Percentiles rank a stretch among this genome's conserved stretches.
These are phyloP conservation scores for Chondrus crispus DNA, from an alignment of 23 red algal species.

Conservation along the genomic window DNA sequence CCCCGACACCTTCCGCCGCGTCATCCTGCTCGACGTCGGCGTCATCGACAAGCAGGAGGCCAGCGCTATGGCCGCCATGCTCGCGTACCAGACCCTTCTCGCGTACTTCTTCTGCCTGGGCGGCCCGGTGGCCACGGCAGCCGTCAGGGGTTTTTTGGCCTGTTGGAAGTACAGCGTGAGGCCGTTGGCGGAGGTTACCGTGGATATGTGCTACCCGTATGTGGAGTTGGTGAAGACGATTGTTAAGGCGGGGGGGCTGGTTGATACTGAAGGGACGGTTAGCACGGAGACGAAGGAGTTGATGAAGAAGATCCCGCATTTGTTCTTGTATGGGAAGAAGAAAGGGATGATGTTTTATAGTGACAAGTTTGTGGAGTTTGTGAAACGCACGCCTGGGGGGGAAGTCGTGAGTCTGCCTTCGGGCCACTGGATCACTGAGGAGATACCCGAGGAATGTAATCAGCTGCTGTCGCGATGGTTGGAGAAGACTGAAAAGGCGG, in stretches of 20 bases:
- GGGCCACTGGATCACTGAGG: slow-evolving; percentile 10
- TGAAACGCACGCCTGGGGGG: background rate
- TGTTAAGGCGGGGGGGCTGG: background rate
- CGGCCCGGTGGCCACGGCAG: slow-evolving; percentile 6
- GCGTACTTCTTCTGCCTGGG: background rate
- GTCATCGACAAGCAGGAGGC: background rate
- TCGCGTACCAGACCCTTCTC: slow-evolving; percentile 12
- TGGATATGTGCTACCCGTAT: slow-evolving; percentile 25
- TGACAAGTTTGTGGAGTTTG: slow-evolving; percentile 1
- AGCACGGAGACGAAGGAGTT: no score
- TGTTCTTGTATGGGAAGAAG: slow-evolving; percentile 29
- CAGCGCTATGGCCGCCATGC: background rate
- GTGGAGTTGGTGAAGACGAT: background rate
- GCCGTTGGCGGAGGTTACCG: background rate
- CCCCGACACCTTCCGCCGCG: background rate
- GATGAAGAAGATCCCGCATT: background rate
- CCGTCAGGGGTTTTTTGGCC: background rate
- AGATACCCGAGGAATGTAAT: background rate
- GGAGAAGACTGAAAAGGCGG: background rate
- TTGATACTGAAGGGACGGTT: background rate
- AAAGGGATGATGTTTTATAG: slow-evolving; percentile 23
- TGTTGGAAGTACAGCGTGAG: background rate
- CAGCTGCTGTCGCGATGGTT: slow-evolving; percentile 1
- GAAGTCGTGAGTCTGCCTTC: background rate
- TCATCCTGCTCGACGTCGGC: slow-evolving; percentile 31